These are phyloP conservation scores for Echium plantagineum DNA, from an alignment of 257 asterid species.

Conservation along the genomic window DNA sequence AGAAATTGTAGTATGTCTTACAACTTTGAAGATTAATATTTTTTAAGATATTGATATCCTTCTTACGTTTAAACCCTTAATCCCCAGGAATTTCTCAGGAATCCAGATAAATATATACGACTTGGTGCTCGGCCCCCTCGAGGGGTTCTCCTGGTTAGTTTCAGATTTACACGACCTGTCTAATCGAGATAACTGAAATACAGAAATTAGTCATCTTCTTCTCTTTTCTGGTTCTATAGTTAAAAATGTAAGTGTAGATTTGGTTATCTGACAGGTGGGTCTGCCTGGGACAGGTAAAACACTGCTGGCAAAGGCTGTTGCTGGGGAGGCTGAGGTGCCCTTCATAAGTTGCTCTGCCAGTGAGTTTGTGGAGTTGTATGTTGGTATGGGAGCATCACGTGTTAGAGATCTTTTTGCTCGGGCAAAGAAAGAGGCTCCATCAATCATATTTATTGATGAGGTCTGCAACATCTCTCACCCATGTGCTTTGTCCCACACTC, in stretches of 20 bases:
- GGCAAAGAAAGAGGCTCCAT: conserved; percentile 98
- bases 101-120: conserved; percentile 71
- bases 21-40: not conserved
- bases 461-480: conserved; percentile 20
- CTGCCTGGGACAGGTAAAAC: conserved; percentile 99
- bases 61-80: conserved; percentile 15
- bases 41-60: conserved; percentile 2
- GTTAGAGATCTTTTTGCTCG: conserved; percentile 97
- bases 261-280: conserved; percentile 62
- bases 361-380: conserved; percentile 95
- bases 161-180: not conserved
- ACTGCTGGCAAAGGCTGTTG: conserved; percentile 96
- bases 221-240: conserved; percentile 2
- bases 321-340: conserved; percentile 98
- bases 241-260: conserved; percentile 4
- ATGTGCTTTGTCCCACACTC: not conserved
- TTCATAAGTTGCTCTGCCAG: conserved; percentile 99
- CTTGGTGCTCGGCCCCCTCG: conserved; percentile 99
- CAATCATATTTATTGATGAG: conserved; percentile 97
- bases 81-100: conserved; percentile 87
- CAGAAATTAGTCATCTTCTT: not conserved
- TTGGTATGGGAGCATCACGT: conserved; percentile 99
- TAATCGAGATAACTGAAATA: not conserved
- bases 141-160: conserved; percentile 94
- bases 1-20: conserved; percentile 80